These are phyloP conservation scores for Microdochium paspali DNA, from an alignment of 2,329 filamentous ascomycete species.

Conservation along the genomic window DNA sequence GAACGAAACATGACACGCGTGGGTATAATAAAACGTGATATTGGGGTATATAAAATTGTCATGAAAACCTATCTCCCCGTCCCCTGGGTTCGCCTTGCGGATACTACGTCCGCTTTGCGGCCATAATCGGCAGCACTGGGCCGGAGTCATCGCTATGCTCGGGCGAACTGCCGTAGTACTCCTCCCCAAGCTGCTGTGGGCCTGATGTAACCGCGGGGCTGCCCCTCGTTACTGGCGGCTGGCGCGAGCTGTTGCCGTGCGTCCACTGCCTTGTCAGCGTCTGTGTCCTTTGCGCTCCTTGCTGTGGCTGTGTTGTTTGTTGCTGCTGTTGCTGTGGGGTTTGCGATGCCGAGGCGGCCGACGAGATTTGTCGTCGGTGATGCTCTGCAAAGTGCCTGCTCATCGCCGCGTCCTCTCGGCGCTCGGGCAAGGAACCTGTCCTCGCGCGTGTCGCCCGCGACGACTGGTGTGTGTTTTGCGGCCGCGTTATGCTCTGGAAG, in stretches of 20 bases:
- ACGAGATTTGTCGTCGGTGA: not conserved
- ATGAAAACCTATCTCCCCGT: too few relatives aligned
- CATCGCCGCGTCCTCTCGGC: not conserved
- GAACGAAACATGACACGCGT: too few relatives aligned
- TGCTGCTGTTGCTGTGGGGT: not conserved
- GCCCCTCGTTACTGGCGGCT: too few relatives aligned
- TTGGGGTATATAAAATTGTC: too few relatives aligned
- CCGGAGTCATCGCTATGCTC: constrained; percentile 10
- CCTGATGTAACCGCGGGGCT: too few relatives aligned
- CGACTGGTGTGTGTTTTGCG: not conserved
- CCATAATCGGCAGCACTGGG: constrained; percentile 8
- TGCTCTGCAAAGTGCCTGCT: not conserved
- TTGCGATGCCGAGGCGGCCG: not conserved
- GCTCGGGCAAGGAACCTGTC: not conserved
- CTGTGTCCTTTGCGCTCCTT: not conserved
- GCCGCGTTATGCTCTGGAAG: not conserved
- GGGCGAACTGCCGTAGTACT: constrained; percentile 5
- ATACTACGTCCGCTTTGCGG: too few relatives aligned
- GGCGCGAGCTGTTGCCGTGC: not conserved
- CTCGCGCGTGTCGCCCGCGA: too few relatives aligned
- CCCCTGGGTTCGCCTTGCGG: too few relatives aligned
- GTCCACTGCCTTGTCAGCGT: not conserved
- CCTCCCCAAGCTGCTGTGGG: constrained; percentile 1
- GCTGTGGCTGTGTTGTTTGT: not conserved
- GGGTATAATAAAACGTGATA: too few relatives aligned